phyloP scores from a whole-genome alignment of 2,329 filamentous ascomycete genomes.

The Aspergillus unguis region DNA sequence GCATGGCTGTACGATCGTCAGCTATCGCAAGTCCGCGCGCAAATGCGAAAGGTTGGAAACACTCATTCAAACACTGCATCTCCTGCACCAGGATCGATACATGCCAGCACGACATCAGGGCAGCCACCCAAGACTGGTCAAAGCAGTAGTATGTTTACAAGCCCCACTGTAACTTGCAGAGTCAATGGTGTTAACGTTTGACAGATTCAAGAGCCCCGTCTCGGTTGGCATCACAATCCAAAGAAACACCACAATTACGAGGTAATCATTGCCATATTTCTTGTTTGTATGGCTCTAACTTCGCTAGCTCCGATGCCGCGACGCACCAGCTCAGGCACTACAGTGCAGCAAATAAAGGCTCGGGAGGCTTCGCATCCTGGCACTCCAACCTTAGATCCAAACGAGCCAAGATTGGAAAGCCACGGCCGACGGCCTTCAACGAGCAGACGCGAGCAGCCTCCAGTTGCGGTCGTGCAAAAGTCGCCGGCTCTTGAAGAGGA shows the following conservation, averaged over 20 bases:
- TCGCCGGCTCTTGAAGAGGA: constrained; percentile 37
- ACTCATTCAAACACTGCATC: constrained; percentile 42
- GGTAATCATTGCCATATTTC: constrained; percentile 19
- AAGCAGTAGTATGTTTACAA: neutral
- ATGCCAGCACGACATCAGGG: constrained; percentile 40
- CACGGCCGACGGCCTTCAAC: constrained; percentile 23
- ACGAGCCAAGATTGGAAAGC: constrained; percentile 23
- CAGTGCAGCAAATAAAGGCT: constrained; percentile 28
- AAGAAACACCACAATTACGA: constrained; percentile 28
- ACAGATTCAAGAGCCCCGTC: constrained; percentile 37
- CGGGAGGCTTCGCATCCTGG: constrained; percentile 25
- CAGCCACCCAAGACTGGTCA: constrained; percentile 25
- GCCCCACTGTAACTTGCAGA: too few relatives aligned
- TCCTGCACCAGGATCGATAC: constrained; percentile 42
- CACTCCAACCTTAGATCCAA: constrained; percentile 24
- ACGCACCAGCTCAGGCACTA: constrained; percentile 32
- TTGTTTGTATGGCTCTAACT: neutral
- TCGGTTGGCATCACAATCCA: constrained; percentile 37
- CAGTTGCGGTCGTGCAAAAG: constrained; percentile 22
- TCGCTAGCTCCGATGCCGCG: constrained; percentile 19
- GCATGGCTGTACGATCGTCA: constrained; percentile 92
- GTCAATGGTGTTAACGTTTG: neutral
- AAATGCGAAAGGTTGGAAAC: constrained; percentile 67
- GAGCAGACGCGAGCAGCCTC: constrained; percentile 24
- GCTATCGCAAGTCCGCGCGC: constrained; percentile 81